These are phyloP conservation scores for Solanum sitiens DNA, from an alignment of 257 asterid species.

Conservation along the genomic window DNA sequence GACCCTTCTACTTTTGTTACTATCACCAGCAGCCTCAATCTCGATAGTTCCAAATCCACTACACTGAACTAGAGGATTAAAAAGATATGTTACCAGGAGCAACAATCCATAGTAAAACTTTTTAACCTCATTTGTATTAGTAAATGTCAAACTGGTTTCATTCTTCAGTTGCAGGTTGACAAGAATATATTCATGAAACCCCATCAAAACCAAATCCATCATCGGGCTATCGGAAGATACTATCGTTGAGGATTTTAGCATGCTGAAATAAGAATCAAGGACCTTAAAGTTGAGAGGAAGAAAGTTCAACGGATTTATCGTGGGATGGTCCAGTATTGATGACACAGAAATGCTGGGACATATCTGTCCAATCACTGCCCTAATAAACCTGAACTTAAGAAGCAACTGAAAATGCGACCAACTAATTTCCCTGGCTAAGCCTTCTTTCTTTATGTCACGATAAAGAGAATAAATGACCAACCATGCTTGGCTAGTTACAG, in stretches of 20 bases:
- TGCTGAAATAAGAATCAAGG: background rate
- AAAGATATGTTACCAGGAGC: background rate
- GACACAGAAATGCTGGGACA: background rate
- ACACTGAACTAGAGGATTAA: background rate
- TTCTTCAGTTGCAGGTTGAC: background rate
- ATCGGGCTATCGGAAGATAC: background rate
- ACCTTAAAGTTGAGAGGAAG: background rate
- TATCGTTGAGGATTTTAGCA: background rate
- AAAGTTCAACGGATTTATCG: background rate
- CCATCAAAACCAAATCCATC: background rate
- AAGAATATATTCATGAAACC: background rate
- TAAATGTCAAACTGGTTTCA: background rate
- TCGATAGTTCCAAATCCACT: background rate
- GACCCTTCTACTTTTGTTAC: background rate
- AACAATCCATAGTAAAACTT: background rate
- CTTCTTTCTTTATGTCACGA: background rate
- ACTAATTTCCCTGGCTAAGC: background rate
- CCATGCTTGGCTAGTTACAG: background rate
- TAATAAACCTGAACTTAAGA: background rate
- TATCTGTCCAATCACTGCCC: background rate
- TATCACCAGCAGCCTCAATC: background rate
- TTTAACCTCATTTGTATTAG: background rate
- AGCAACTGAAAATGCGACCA: background rate
- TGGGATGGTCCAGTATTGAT: background rate
- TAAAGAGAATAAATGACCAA: background rate